Percentiles rank a stretch among this genome's conserved stretches.
These are phyloP conservation scores for Geotrichum aggregatum DNA, from an alignment of 1,139 yeast genomes.

Conservation along the genomic window DNA sequence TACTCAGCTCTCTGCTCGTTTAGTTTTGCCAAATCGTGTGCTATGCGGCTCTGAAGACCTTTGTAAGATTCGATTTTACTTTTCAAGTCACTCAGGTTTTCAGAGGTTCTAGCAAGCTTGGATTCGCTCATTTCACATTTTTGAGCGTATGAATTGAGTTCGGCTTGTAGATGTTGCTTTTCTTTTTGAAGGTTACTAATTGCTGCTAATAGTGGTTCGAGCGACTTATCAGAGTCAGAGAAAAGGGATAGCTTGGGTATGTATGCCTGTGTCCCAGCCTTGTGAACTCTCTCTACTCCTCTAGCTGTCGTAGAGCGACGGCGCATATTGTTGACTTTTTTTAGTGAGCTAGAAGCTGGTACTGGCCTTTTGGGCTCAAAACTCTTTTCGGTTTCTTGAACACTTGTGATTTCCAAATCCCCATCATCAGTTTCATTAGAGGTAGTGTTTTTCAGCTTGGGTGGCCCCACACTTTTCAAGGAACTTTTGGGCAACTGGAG, in stretches of 20 bases:
- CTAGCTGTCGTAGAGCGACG: conserved; percentile 5
- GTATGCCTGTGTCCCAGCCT: background rate
- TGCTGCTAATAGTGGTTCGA: conserved; percentile 17
- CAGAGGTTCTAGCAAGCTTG: conserved; percentile 7
- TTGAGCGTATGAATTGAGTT: conserved; percentile 8
- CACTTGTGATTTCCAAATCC: conserved; percentile 13
- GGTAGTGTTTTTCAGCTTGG: background rate
- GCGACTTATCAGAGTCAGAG: conserved; percentile 14
- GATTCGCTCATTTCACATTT: conserved; percentile 13
- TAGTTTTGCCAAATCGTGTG: conserved; percentile 9
- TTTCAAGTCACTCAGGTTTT: conserved; percentile 7
- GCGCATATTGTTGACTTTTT: background rate
- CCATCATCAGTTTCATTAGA: conserved; percentile 2
- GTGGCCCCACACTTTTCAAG: background rate
- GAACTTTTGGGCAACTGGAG: background rate
- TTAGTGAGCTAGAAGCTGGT: background rate
- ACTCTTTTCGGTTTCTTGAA: conserved; percentile 7
- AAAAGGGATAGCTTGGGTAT: background rate
- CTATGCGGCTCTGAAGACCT: conserved; percentile 10
- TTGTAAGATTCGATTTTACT: background rate
- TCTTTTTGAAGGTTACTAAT: conserved; percentile 16
- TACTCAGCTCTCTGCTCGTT: conserved; percentile 6
- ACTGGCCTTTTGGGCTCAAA: background rate
- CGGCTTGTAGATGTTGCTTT: conserved; percentile 15
- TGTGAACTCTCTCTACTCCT: conserved; percentile 10